Conservation (phyloP, 805 yeast species). For the Cyberlindnera americana region DNA sequence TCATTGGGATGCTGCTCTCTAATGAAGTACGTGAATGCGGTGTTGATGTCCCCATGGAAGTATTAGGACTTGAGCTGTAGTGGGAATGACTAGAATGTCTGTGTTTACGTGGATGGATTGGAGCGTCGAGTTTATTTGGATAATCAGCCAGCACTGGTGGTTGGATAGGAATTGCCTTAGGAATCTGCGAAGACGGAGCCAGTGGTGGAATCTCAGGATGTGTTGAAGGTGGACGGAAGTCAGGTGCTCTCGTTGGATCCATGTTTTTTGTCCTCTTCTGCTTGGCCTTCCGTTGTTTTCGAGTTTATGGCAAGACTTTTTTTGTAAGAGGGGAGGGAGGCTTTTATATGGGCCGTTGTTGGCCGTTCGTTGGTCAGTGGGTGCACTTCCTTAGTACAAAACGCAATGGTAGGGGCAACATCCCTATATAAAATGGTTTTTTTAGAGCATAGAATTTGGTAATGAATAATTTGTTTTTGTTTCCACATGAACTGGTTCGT, state of each 20-base stretch:
- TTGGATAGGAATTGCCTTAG: constrained; percentile 72
- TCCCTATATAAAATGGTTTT: too few species aligned
- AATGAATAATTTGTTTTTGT: too few species aligned
- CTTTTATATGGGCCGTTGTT: too few species aligned
- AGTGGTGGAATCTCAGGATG: constrained; percentile 48
- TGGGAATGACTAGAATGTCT: constrained; percentile 23
- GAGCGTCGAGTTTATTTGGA: constrained; percentile 70
- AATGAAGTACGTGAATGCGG: constrained; percentile 16
- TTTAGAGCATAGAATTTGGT: too few species aligned
- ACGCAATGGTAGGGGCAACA: too few species aligned
- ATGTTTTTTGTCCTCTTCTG: constrained; percentile 33
- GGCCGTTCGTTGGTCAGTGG: too few species aligned
- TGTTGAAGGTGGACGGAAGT: constrained; percentile 81
- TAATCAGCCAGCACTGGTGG: constrained; percentile 75
- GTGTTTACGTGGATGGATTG: constrained; percentile 45
- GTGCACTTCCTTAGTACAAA: too few species aligned
- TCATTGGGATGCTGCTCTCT: constrained; percentile 43
- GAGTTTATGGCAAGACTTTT: too few species aligned
- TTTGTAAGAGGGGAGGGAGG: too few species aligned
- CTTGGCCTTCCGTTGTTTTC: too few species aligned
- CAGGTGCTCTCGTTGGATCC: constrained; percentile 94
- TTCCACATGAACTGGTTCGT: too few species aligned
- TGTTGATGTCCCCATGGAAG: constrained; percentile 10
- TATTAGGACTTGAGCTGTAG: background rate
- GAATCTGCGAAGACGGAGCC: constrained; percentile 66